Percentiles rank a stretch among this genome's conserved stretches.
Conservation (phyloP, 129 eudicot species). For the Lactuca sativa region DNA sequence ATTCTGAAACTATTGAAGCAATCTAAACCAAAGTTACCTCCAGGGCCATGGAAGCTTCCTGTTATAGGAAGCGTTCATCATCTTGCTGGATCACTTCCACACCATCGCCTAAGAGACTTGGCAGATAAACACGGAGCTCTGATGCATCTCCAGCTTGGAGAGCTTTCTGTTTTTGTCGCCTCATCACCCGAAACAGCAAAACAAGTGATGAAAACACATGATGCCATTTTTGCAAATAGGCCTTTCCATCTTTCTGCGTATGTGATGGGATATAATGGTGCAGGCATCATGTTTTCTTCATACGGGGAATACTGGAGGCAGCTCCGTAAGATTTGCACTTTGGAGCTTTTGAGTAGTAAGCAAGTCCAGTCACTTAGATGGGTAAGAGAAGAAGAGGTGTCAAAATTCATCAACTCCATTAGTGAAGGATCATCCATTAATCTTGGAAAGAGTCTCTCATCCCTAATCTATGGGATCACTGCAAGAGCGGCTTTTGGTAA, state of each 20-base stretch:
- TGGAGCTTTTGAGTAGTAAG: constrained; percentile 32
- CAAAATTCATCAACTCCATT: constrained; percentile 15
- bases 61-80: constrained; percentile 28
- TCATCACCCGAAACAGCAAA: constrained; percentile 24
- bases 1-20: constrained; percentile 1
- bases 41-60: constrained; percentile 28
- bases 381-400: constrained; percentile 30
- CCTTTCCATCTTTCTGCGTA: constrained; percentile 20
- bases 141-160: constrained; percentile 37
- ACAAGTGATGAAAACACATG: constrained; percentile 24
- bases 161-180: constrained; percentile 15
- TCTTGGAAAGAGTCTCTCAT: constrained; percentile 20
- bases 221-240: constrained; percentile 20
- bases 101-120: constrained; percentile 20
- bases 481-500: constrained; percentile 35
- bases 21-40: constrained; percentile 22
- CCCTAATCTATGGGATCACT: constrained; percentile 23
- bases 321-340: constrained; percentile 25
- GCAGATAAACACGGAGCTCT: constrained; percentile 31
- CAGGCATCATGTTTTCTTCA: constrained; percentile 24
- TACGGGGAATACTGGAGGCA: constrained; percentile 31
- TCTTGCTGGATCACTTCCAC: constrained; percentile 24
- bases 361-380: constrained; percentile 28
- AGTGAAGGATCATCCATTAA: constrained; percentile 28
- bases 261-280: constrained; percentile 3